Evolutionary conservation across 1,139 yeast genomes (phyloP).

Genomic region (Saccharomyces uvarum): DNA sequence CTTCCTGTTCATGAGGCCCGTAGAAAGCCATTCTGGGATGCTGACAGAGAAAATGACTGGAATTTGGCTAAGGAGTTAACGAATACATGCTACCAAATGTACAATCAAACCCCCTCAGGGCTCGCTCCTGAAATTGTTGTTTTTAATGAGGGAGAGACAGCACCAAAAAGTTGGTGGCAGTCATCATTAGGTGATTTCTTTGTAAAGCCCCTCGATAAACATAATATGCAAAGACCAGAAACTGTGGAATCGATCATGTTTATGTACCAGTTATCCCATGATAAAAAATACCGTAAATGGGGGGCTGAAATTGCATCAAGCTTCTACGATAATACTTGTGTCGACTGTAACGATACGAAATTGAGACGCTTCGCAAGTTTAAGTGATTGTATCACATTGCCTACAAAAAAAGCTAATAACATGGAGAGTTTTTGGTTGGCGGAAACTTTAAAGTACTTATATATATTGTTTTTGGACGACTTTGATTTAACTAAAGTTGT

Average conservation of each 20-base stretch:
- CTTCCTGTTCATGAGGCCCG: slow-evolving; percentile 46
- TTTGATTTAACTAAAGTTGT: slow-evolving; percentile 60
- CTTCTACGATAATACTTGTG: slow-evolving; percentile 51
- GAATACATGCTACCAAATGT: slow-evolving; percentile 77
- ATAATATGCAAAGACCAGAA: slow-evolving; percentile 88
- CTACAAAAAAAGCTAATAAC: slow-evolving; percentile 56
- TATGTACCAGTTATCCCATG: slow-evolving; percentile 73
- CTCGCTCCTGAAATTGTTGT: slow-evolving; percentile 84
- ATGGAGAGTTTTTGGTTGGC: slow-evolving; percentile 92
- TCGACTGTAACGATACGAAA: slow-evolving; percentile 34
- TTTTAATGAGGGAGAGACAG: slow-evolving; percentile 36
- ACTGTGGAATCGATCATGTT: slow-evolving; percentile 85
- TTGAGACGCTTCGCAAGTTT: slow-evolving; percentile 53
- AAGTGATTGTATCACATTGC: slow-evolving; percentile 49
- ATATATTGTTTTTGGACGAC: slow-evolving; percentile 64
- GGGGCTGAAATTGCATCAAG: slow-evolving; percentile 80
- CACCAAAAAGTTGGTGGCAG: slow-evolving; percentile 19
- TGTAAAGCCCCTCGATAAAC: slow-evolving; percentile 66
- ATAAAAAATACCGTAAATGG: slow-evolving; percentile 77
- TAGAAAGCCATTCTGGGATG: slow-evolving; percentile 38
- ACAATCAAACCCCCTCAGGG: slow-evolving; percentile 64
- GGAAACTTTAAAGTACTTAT: slow-evolving; percentile 80
- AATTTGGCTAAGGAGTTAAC: slow-evolving; percentile 68
- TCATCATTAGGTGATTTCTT: slow-evolving; percentile 45
- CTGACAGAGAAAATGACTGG: slow-evolving; percentile 49